phyloP scores from a whole-genome alignment of 305 asterid genomes.

The Petunia hybrid region DNA sequence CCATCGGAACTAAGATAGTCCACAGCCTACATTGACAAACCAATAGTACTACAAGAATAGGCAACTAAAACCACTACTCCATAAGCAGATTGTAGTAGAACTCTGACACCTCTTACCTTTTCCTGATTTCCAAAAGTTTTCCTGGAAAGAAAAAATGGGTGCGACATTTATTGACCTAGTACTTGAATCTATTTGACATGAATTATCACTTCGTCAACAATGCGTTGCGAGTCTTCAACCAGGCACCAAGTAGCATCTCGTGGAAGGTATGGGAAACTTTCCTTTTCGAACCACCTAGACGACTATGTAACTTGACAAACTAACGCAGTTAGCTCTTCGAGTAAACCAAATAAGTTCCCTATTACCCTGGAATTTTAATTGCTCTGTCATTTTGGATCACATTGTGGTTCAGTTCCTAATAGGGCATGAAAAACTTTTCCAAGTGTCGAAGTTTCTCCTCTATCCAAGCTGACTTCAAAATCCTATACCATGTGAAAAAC shows the following conservation, averaged over 20 bases:
- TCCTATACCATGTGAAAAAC: neutral
- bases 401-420: constrained; percentile 23
- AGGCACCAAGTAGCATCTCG: neutral
- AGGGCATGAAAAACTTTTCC: constrained; percentile 2
- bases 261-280: neutral
- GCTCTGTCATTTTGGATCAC: constrained; percentile 1
- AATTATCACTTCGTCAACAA: neutral
- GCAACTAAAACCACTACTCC: neutral
- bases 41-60: neutral
- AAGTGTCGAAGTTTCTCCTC: neutral
- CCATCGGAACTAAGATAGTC: neutral
- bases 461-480: neutral
- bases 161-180: neutral
- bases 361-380: neutral
- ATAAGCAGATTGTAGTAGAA: neutral
- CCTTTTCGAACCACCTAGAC: neutral
- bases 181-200: neutral
- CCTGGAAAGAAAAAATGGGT: neutral
- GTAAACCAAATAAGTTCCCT: constrained; percentile 10
- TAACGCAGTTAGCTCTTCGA: neutral
- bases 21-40: constrained; percentile 2
- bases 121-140: neutral
- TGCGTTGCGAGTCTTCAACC: neutral
- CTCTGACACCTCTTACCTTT: neutral
- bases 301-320: neutral